phyloP scores from a whole-genome alignment of 257 asterid genomes.

The Scutellaria baicalensis region DNA sequence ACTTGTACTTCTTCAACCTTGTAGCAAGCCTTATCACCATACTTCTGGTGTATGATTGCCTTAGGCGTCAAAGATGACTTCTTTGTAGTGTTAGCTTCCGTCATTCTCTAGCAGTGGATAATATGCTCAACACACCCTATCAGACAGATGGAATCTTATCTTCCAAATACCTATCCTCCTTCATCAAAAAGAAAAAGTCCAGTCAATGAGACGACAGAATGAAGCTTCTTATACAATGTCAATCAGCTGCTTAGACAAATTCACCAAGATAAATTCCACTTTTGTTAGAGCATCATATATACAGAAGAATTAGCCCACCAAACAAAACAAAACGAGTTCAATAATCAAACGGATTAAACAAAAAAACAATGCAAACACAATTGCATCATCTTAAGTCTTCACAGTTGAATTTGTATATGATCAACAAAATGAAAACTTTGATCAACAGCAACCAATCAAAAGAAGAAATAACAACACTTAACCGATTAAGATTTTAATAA shows the following conservation, averaged over 20 bases:
- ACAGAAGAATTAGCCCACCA: background rate
- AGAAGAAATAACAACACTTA: background rate
- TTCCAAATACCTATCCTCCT: background rate
- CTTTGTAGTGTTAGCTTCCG: slow-evolving; percentile 38
- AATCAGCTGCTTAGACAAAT: background rate
- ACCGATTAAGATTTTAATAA: background rate
- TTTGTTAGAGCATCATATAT: background rate
- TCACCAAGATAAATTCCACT: background rate
- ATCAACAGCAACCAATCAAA: background rate
- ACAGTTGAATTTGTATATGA: background rate
- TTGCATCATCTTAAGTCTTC: background rate
- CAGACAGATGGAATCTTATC: background rate
- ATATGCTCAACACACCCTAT: background rate
- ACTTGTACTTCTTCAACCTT: slow-evolving; percentile 75
- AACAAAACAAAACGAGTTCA: background rate
- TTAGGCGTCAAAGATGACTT: slow-evolving; percentile 66
- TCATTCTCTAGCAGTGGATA: slow-evolving; percentile 15
- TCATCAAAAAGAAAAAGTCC: background rate
- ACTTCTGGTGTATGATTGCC: slow-evolving; percentile 71
- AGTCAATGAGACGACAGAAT: background rate
- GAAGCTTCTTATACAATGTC: background rate
- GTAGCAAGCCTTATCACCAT: slow-evolving; percentile 61
- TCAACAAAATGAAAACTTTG: background rate
- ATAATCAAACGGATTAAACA: background rate
- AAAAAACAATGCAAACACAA: background rate